Evolutionary conservation across 2,329 filamentous ascomycete genomes (phyloP), one percentile per base, ranked within the genome.

Genomic region (Coniochaeta sp.): DNA sequence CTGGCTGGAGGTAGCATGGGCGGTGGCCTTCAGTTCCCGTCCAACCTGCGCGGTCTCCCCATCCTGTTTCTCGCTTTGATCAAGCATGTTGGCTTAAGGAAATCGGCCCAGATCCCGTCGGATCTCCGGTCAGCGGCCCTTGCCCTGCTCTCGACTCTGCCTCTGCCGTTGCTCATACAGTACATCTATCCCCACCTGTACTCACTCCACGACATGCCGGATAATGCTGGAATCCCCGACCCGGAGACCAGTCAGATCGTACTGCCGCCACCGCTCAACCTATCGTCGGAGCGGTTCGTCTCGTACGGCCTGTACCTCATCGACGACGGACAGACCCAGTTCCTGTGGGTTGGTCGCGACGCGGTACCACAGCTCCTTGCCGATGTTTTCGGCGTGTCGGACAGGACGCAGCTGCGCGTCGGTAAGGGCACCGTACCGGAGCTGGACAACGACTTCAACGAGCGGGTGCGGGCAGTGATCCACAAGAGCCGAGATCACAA

Each of bases 321-420:
- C 68, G 95, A 99, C 68, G 95, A 99, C 70, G 93, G 93, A 2
- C 93, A 97, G 75, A 97, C 91, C 6, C 95, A 99, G 73, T 99
- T 99, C 82, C 77, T 99, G 55, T 99, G 95, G 95, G 83, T 98
- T 22, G 95, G 95, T 16, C 87, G 93, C 38, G 93, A 99, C 66
- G 89, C 93, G 1, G 91, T 99, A 30, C 91, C 92, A 1, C 91
- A 96, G 70, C 82, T 99, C 34, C 80, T 98, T 44, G 76, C 83
- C 58, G 95, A 99, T 68, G 93, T 98, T 6, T 99, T 99, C 72
- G 93, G 92, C 26, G 82, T 95, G 12, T 81, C 88, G 54, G 93
- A 97, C 74, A 87, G 90, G 70, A 87, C 86, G 42, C 89, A 91
- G 70, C 79, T 99, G 62, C 92, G 91, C 65, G 91, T 97, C 64